phyloP scores from a whole-genome alignment of 257 asterid species.

The Przewalskia tangutica region DNA sequence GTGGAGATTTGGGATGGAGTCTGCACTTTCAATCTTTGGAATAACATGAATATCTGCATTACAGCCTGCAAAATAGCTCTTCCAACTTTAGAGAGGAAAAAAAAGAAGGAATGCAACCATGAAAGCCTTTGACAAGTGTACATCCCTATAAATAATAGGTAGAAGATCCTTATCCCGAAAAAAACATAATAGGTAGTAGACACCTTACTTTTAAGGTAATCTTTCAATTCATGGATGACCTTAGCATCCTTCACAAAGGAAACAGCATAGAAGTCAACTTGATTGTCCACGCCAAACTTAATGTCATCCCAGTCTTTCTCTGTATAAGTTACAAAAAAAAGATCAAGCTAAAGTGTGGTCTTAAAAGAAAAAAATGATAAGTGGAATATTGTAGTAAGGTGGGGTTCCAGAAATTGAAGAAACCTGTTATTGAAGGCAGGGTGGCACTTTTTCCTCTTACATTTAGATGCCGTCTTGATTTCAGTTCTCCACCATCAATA shows the following conservation, averaged over 20 bases:
- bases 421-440: slow-evolving; percentile 96
- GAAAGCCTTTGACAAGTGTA: not conserved
- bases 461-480: slow-evolving; percentile 92
- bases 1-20: slow-evolving; percentile 85
- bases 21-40: slow-evolving; percentile 96
- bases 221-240: slow-evolving; percentile 86
- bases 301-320: slow-evolving; percentile 99
- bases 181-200: slow-evolving; percentile 5
- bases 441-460: slow-evolving; percentile 99
- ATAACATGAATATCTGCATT: slow-evolving; percentile 83
- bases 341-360: not conserved
- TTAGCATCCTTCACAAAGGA: slow-evolving; percentile 95
- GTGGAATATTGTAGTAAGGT: not conserved
- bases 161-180: not conserved
- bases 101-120: not conserved
- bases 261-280: slow-evolving; percentile 95
- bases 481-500: slow-evolving; percentile 92
- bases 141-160: not conserved
- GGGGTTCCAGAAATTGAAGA: slow-evolving; percentile 1
- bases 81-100: not conserved
- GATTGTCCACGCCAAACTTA: slow-evolving; percentile 93
- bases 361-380: slow-evolving; percentile 1
- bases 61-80: slow-evolving; percentile 42
- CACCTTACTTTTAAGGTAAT: slow-evolving; percentile 59
- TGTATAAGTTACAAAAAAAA: slow-evolving; percentile 17